Conservation (phyloP, 2,329 filamentous ascomycete species). For the Aspergillus aculeatinus region DNA sequence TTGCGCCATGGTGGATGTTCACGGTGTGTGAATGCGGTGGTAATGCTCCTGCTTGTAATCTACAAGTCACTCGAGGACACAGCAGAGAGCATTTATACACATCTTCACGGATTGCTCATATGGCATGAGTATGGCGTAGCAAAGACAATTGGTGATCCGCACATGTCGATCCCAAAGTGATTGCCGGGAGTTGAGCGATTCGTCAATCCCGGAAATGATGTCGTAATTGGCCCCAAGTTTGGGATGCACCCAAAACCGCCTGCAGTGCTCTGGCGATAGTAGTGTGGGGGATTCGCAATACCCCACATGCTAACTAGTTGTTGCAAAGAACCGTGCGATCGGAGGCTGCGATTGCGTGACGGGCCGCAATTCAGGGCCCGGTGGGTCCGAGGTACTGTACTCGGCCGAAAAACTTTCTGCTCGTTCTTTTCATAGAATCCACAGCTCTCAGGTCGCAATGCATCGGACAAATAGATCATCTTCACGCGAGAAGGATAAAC, state of each 20-base stretch:
- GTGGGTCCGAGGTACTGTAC: too few relatives aligned
- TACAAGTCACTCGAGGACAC: neutral
- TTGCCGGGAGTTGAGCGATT: neutral
- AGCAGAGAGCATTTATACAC: neutral
- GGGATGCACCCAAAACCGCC: neutral
- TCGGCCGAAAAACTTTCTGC: too few relatives aligned
- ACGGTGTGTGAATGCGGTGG: neutral
- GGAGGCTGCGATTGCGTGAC: neutral
- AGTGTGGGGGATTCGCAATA: neutral
- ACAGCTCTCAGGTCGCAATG: too few relatives aligned
- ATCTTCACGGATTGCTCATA: neutral
- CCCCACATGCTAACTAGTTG: too few relatives aligned
- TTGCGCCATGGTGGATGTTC: slow-evolving; percentile 15
- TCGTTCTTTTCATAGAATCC: too few relatives aligned
- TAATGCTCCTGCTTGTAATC: neutral
- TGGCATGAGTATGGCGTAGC: neutral
- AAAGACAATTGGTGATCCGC: neutral
- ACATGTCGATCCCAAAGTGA: neutral
- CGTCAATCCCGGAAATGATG: neutral
- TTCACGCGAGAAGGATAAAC: too few relatives aligned
- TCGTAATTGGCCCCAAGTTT: neutral
- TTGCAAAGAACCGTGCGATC: neutral
- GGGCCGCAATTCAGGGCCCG: neutral
- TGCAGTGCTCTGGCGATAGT: too few relatives aligned
- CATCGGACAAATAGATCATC: too few relatives aligned